A percentile compares a stretch with the other conserved stretches of the same genome.
Evolutionary conservation across 2,329 filamentous ascomycete species (phyloP).

Genomic region (Aureobasidium uvarum): DNA sequence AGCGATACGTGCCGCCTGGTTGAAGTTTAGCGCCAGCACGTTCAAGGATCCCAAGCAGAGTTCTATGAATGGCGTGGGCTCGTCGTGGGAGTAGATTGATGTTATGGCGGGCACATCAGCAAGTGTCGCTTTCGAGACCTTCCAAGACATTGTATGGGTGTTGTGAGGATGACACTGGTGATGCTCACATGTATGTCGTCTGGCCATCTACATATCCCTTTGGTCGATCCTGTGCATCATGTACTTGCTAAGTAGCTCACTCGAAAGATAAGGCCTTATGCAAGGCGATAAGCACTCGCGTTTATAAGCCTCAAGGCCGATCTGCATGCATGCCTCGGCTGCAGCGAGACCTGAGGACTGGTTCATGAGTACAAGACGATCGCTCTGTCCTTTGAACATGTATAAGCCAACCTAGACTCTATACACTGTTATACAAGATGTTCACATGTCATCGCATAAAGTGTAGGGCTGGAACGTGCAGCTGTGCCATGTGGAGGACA

Average conservation of each 20-base stretch:
- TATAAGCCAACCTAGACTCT: neutral
- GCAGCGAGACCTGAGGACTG: too few species aligned
- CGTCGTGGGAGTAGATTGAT: slow-evolving; percentile 13
- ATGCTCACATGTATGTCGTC: neutral
- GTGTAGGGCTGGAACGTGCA: neutral
- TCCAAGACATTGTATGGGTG: slow-evolving; percentile 11
- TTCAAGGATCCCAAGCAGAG: slow-evolving; percentile 20
- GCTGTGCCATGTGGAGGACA: neutral
- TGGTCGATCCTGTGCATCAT: neutral
- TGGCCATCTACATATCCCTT: neutral
- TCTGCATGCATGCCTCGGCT: slow-evolving; percentile 6
- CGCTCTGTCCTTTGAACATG: neutral
- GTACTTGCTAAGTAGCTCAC: neutral
- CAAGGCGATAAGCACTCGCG: slow-evolving; percentile 18
- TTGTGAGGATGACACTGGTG: neutral
- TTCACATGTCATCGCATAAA: neutral
- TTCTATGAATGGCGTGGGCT: slow-evolving; percentile 18
- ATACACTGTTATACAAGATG: neutral
- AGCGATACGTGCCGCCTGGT: slow-evolving; percentile 3
- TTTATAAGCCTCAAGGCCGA: neutral
- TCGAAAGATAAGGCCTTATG: slow-evolving; percentile 11
- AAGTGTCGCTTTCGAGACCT: slow-evolving; percentile 16
- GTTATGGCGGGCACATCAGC: slow-evolving; percentile 23
- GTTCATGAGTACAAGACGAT: too few species aligned
- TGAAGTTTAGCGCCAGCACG: slow-evolving; percentile 16